Conservation (phyloP, 2,329 filamentous ascomycete species). For the Cladosporium sp. region DNA sequence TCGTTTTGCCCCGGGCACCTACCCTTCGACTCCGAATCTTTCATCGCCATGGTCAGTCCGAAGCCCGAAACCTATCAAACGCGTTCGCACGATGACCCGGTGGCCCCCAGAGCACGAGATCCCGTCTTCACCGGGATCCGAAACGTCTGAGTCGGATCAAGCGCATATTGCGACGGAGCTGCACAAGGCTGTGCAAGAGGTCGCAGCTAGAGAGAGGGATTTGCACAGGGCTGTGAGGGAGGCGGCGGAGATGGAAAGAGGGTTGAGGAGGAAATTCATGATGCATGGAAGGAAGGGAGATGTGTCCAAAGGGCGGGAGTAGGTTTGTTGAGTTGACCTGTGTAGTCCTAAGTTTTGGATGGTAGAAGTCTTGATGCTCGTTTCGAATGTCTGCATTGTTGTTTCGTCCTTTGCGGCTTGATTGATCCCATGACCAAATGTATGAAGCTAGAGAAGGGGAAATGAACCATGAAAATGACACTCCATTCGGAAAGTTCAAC, state of each 20-base stretch:
- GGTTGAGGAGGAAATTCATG: slow-evolving; percentile 21
- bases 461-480: not conserved
- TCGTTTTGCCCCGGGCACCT: not conserved
- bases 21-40: not conserved
- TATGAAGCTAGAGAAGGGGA: not conserved
- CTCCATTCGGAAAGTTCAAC: not conserved
- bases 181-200: slow-evolving; percentile 2
- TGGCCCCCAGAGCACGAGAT: slow-evolving; percentile 15
- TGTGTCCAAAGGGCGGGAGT: not conserved
- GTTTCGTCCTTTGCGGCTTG: not conserved
- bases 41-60: slow-evolving; percentile 22
- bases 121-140: not conserved
- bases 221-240: slow-evolving; percentile 26
- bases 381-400: not conserved
- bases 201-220: slow-evolving; percentile 13
- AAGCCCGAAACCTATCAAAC: not conserved
- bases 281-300: not conserved
- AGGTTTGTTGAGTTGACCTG: not conserved
- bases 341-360: not conserved
- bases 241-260: slow-evolving; percentile 27
- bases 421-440: not conserved
- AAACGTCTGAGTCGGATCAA: not conserved
- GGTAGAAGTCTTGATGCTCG: not conserved
- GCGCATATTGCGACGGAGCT: not conserved
- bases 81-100: not conserved